Percentiles rank a stretch among this genome's conserved stretches.
phyloP scores from a whole-genome alignment of 306 rosid species.

The Ammopiptanthus mongolicus region DNA sequence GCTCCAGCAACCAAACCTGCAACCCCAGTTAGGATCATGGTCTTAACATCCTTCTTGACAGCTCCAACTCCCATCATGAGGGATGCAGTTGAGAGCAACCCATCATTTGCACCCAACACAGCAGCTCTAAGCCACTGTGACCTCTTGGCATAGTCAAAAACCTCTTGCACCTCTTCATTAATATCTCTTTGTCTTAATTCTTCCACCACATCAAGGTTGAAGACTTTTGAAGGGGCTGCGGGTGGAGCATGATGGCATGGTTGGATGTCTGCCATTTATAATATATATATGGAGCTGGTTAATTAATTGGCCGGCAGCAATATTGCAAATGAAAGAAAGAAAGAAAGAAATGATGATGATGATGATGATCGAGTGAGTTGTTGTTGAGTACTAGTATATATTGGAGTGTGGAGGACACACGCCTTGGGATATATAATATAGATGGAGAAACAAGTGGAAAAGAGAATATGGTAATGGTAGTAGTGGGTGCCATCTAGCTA shows the following conservation, averaged over 20 bases:
- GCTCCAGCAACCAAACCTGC: conserved; percentile 38
- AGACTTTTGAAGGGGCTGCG: not conserved
- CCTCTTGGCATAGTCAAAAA: conserved; percentile 29
- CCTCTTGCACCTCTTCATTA: not conserved
- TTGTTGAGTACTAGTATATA: no score
- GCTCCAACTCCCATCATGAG: conserved; percentile 47
- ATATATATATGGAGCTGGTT: not conserved
- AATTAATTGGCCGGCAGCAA: not conserved
- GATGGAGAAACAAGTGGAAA: not conserved
- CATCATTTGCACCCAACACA: conserved; percentile 41
- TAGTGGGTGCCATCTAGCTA: not conserved
- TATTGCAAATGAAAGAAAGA: not conserved
- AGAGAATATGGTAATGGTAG: not conserved
- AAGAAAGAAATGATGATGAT: not conserved
- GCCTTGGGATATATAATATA: conserved; percentile 30
- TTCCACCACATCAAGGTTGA: not conserved
- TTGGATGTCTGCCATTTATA: conserved; percentile 20
- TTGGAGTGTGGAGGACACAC: conserved; percentile 45
- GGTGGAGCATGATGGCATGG: not conserved
- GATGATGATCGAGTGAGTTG: no score
- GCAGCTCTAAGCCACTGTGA: conserved; percentile 46
- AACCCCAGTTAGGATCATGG: conserved; percentile 34
- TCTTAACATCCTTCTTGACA: conserved; percentile 26
- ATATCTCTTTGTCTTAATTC: not conserved
- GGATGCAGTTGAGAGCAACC: conserved; percentile 36